Base-by-base conservation (phyloP, 331 rosid genomes). In the Cucumis variabilis region DNA sequence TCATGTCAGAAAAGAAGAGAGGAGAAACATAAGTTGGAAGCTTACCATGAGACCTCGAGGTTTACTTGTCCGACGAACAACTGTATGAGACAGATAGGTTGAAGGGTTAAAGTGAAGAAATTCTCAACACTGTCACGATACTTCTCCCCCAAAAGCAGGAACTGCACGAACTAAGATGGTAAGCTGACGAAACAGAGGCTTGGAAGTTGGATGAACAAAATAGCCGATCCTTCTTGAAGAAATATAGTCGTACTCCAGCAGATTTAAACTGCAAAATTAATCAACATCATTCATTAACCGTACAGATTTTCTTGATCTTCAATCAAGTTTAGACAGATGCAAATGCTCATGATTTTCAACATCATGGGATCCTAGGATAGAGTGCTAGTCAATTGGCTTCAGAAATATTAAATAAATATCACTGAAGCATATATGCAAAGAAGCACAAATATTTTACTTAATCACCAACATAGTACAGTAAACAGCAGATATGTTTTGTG, bases 131-230 rank as follows among this genome's bases (percentile, higher is more conserved):
- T 90, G 25, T 96, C 95, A 73, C 92, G 92, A 96, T 88, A 77
- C 91, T 93, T 91, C 91, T 81, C 71, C 91, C 20, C 72, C 62
- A 83, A 96, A 87, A 86, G 87, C 87, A 37, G 99, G 98, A 78
- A 96, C 92, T 90, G 96, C 91, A 37, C 85, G 96, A 89, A 94
- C 98, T 90, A 97, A 89, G 91, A 97, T 85, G 53, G 99, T 93
- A 92, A 97, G 96, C 78, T 96, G 98, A 89, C 96, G 99, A 30
- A 98, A 98, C 87, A 92, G 97, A 68, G 98, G 99, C 87, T 95
- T 75, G 89, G 98, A 96, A 82, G 98, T 95, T 75, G 89, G 98
- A 96, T 84, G 98, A 90, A 91, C 90, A 83, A 87, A 97, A 90
- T 93, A 96, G 71, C 94, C 94, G 28, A 91, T 88, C 90, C 98